phyloP scores from a whole-genome alignment of 768 basidiomycete genomes.

The Hericium erinaceus region DNA sequence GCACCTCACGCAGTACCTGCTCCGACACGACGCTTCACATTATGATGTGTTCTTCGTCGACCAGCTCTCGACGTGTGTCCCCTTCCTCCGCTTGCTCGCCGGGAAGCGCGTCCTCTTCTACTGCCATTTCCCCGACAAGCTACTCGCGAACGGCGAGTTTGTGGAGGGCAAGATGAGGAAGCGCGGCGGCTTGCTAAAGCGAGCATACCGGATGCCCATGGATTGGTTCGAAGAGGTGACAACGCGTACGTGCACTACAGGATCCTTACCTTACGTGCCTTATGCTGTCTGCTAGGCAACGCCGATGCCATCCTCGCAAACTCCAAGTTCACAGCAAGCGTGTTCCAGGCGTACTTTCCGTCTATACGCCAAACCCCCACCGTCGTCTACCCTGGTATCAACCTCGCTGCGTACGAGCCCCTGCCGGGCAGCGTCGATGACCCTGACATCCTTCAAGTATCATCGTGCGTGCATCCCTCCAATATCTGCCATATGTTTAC shows the following conservation, averaged over 20 bases:
- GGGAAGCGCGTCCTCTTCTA: constrained; percentile 89
- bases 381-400: constrained; percentile 96
- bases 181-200: constrained; percentile 47
- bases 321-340: constrained; percentile 78
- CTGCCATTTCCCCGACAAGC: constrained; percentile 95
- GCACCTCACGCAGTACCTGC: constrained; percentile 64
- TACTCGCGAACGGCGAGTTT: constrained; percentile 65
- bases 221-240: constrained; percentile 86
- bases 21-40: constrained; percentile 35
- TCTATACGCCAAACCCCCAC: constrained; percentile 51
- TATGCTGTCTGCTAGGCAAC: constrained; percentile 43
- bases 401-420: constrained; percentile 59
- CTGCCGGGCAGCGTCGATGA: constrained; percentile 29
- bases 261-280: neutral
- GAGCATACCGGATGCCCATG: constrained; percentile 79
- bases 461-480: constrained; percentile 41
- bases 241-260: constrained; percentile 49
- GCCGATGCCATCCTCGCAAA: constrained; percentile 89
- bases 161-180: constrained; percentile 42
- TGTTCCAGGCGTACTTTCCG: constrained; percentile 70
- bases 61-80: constrained; percentile 88
- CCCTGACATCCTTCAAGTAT: constrained; percentile 43
- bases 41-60: constrained; percentile 92
- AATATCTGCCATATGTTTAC: neutral
- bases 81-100: constrained; percentile 59